Base-by-base conservation (phyloP, 2,329 filamentous ascomycete species). In the Penicillium hordei region DNA sequence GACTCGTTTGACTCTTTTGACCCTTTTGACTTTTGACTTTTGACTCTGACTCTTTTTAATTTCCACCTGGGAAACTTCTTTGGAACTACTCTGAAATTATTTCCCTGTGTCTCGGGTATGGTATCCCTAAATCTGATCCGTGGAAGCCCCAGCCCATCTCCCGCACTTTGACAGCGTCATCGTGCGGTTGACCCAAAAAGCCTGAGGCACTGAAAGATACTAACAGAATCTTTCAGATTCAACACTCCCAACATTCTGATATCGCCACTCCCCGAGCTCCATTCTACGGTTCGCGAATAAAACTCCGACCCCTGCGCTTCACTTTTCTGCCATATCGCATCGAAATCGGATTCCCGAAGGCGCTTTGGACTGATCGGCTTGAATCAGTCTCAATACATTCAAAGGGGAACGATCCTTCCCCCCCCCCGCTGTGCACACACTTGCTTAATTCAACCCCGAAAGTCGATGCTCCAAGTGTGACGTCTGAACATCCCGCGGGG, bases 81-180 rank as follows among this genome's bases (percentile, higher is more conserved):
- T 23, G 10, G 27, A 31, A 21, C 44, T 5, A 19, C n/a, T 31
- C 17, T 48, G 21, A 6, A 33, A 34, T 12, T 23, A 12, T 57
- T 60, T 48, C 38, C 48, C 52, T 23, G 21, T 36, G 29, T 59
- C 50, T 56, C 15, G 42, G 57, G 56, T 65, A 53, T n/a, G 52
- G 45, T 7, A 48, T 25, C 13, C 5, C 31, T 33, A 33, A 33
- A 13, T 3, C 17, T 33, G 67, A 70, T 63, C 70, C 70, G 69
- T 71, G 70, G 70, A 66, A 69, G 42, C 23, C 59, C 57, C 62
- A 68, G 68, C 57, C 56, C 67, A 70, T 72, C 70, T 71, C 69
- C 70, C 70, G 70, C 68, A 65, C 54, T 68, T 68, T 68, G 68
- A 70, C 67, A 67, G 68, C 69, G 67, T 60, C 57, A 59, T 58